Base-by-base conservation (phyloP, 1,139 yeast species). In the Nakaseomyces uthaithaninus region DNA sequence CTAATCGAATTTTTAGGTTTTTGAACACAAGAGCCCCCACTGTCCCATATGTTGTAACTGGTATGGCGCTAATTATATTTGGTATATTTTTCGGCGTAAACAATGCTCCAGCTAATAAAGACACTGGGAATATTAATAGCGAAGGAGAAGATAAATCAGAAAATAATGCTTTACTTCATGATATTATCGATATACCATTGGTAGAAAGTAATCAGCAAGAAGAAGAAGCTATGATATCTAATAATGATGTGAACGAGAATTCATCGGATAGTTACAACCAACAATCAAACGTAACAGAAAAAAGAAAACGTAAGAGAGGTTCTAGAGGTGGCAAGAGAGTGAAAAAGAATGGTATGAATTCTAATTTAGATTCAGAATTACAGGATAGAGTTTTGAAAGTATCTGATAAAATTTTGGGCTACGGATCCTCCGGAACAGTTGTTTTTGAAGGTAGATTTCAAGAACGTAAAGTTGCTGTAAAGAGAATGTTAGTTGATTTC, bases 341-440 rank as follows among this genome's bases (percentile, higher is more conserved):
- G 3, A 59, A 50, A 23, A 42, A 44, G 9, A 42, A 42, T 17
- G 25, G 39, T 3, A 49, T 50, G 30, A 46, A 42, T 11, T 25
- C 49, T 14, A 53, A 52, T 26, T 40, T 43, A 27, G 57, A 53
- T 27, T 45, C 50, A 25, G 51, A 55, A 45, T 45, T 59, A 27
- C 77, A 74, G 42, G 78, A 77, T 31, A 11, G 35, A 31, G 35
- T 31, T 40, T 63, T 86, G 45, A 64, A 72, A 0, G 75, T 89
- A 2, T 76, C 93, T 0, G 83, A 83, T 49, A 76, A 74, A 34
- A 72, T 87, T 18, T 64, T 91, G 38, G 98, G 99, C 1, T 86
- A 85, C 57, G 99, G 99, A 1, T 86, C 96, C 1, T 95, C 91
- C 55, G 98, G 98, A 23, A 91, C 98, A 0, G 87, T 89, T 20